Evolutionary conservation across 441 rosid species (phyloP), one percentile per base, ranked within the genome.

Genomic region (Theobroma grandiflorum): DNA sequence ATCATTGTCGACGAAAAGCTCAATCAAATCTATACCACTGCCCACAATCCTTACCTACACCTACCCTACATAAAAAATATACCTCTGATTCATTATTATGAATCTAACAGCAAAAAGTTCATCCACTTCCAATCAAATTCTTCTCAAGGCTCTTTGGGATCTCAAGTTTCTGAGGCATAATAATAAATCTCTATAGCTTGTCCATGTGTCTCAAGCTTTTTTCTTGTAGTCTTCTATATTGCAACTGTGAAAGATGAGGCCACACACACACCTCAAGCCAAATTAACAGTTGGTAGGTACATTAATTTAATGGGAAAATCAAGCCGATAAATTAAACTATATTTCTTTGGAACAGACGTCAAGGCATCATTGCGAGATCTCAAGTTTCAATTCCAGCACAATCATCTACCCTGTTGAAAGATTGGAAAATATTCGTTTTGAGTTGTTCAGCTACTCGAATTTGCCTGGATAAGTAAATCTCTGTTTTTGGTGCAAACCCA

Each of bases 1-100:
- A 85, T 82, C 79, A 80, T 82, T 87, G 86, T 84, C 86, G 76
- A 77, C 88, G 49, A 86, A 88, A 88, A 84, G 81, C 73, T 33
- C n/a, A 26, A 72, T 84, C 83, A 83, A 66, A 38, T 62, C 64
- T 16, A 45, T 50, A 26, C 77, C 62, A 42, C 10, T 53, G 61
- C 64, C 80, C 63, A 53, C 63, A 78, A 59, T 14, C 15, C 70
- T 66, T 59, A 69, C 58, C 76, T 20, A 52, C 31, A 26, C 79
- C 85, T 65, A 45, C 81, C 82, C 81, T 47, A 76, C 80, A 73
- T 16, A n/a, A 11, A 45, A 20, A 14, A 55, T n/a, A 73, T 55
- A 73, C 76, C 65, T 53, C 40, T 15, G 65, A 20, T 72, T 20
- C 52, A 7, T 70, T 75, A 62, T 74, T 53, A 58, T 68, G 72